Base-by-base conservation (phyloP, 2,329 filamentous ascomycete species). In the Clonostachys rhizophaga region DNA sequence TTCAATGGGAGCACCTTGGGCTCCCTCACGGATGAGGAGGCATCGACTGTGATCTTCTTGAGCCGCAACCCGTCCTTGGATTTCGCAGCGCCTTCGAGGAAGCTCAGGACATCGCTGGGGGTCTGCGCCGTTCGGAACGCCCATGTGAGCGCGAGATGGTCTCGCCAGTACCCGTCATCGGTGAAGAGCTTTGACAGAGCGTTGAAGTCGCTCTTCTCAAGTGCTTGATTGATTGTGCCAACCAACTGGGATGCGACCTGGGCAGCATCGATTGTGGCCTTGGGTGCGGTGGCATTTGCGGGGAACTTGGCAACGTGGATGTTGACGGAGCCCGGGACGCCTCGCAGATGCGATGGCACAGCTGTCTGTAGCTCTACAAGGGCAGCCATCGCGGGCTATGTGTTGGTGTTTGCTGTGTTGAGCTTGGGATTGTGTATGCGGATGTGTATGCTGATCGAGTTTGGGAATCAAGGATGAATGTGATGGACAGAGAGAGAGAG, bases 321-420 rank as follows among this genome's bases (percentile, higher is more conserved):
- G 55, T 83, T 82, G 58, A 75, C 59, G 0, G 79, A 84, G 45
- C 80, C 81, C 0, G 75, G 71, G 7, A 64, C 57, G 24, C 53
- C 53, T 43, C 62, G 51, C 42, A 59, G 57, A 37, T 57, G 52
- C 4, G 61, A 64, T 6, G 61, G 61, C 14, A 45, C 39, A 13
- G 24, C 8, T 10, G 24, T 9, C 24, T 30, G 24, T 30, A 30
- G 24, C 24, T 30, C 24, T 30, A 30, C 24, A 10, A 30, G 24
- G 24, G 24, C 9, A 30, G 24, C 24, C 24, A 30, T 30, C 24
- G 24, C 2, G 24, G 24, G 24, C 24, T 30, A 30, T 10, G 24
- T 30, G 9, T 9, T 30, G 24, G 9, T 30, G 24, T 30, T 30
- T 30, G 24, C 9, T 30, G 24, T 30, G 24, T 30, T 9, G 8